Base-by-base conservation (phyloP, 495 filamentous ascomycete species). In the Penicilliopsis zonata region DNA sequence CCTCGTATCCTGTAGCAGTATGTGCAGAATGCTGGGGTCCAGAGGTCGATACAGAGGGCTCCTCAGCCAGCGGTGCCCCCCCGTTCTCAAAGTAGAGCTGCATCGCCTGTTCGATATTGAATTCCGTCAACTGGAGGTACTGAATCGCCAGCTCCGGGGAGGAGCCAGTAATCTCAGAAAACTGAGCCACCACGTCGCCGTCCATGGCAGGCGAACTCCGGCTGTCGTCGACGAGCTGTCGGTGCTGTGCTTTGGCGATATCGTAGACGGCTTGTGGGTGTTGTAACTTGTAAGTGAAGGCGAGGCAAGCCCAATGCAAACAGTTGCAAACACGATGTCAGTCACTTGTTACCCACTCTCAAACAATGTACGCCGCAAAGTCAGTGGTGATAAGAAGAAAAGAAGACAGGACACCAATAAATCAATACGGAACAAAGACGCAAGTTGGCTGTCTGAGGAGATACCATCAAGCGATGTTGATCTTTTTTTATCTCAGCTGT, bases 31-130 rank as follows among this genome's bases (percentile, higher is more conserved):
- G 12, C 43, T 31, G 40, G 22, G 43, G 53, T 13, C 43, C 44
- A 24, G 46, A 53, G 33, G 44, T 59, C 18, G 50, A 55, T 31
- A 33, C 60, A 12, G 34, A 46, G 27, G 46, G 61, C 38, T 49
- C 53, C 39, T 51, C 58, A 42, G 57, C 58, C 49, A 55, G 56
- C 16, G 41, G 53, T 51, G 72, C 56, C 61, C 83, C 63, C 55
- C 77, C 69, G 42, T 82, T 88, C 37, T 86, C 79, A 54, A 82
- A 96, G 62, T 73, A 98, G 9, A 95, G 77, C 59, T 82, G 73
- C 46, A 95, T 74, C 5, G 90, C 90, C 50, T 90, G 82, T 46
- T 80, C 73, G 33, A 85, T 61, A 46, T 93, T 76, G 44, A 74
- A 76, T 41, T 92, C 83, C 16, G 84, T 76, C 33, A 98, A 61